phyloP scores from a whole-genome alignment of 495 filamentous ascomycete genomes.

The Immersiella caudata region DNA sequence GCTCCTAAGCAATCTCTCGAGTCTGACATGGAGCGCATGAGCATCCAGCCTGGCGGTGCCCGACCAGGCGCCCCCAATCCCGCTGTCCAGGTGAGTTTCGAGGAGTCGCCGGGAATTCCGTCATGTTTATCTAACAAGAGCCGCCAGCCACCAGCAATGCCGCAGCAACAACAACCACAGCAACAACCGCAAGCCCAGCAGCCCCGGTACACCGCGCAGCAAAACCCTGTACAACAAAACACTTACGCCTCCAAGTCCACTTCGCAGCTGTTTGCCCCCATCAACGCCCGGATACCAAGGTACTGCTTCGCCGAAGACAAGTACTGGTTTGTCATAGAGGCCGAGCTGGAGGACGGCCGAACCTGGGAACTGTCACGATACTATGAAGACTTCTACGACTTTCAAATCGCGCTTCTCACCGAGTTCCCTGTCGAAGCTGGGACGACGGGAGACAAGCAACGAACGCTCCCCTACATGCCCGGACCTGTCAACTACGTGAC shows the following conservation, averaged over 20 bases:
- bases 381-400: conserved; percentile 99
- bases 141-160: conserved; percentile 1
- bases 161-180: conserved; percentile 28
- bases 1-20: conserved; percentile 55
- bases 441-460: conserved; percentile 70
- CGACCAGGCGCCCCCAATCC: conserved; percentile 51
- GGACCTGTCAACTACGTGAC: conserved; percentile 98
- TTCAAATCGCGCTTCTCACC: conserved; percentile 91
- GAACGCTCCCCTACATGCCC: conserved; percentile 96
- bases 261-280: conserved; percentile 52
- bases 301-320: conserved; percentile 98
- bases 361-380: conserved; percentile 91
- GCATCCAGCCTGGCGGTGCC: conserved; percentile 55
- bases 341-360: conserved; percentile 84
- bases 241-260: conserved; percentile 43
- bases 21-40: conserved; percentile 80
- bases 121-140: background rate
- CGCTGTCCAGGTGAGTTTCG: conserved; percentile 45
- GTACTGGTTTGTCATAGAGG: conserved; percentile 98
- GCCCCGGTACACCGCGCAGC: conserved; percentile 30
- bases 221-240: conserved; percentile 34
- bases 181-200: conserved; percentile 36
- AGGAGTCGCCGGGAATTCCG: background rate
- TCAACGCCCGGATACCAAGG: conserved; percentile 82
- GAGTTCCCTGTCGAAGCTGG: conserved; percentile 94